Conservation (phyloP, 176 grass and related monocot species). For the Hyparrhenia diplandra region DNA sequence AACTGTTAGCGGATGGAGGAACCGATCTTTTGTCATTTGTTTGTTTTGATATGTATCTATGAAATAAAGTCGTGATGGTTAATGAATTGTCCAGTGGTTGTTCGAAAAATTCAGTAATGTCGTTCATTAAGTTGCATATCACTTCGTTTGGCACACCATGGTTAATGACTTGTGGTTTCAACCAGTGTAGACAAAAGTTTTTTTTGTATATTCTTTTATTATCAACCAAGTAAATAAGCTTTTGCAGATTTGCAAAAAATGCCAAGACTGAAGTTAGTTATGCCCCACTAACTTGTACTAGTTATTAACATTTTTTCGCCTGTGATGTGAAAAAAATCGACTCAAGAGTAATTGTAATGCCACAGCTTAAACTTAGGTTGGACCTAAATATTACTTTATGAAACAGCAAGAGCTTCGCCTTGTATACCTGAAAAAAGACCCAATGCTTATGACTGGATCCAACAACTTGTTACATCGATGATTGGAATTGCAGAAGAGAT, state of each 20-base stretch:
- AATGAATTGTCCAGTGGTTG: conserved; percentile 30
- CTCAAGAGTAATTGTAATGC: too few species aligned
- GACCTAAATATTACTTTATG: not conserved
- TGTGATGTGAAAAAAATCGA: not conserved
- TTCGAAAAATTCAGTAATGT: conserved; percentile 27
- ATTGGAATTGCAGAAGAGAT: too few species aligned
- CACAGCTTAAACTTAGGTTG: not conserved
- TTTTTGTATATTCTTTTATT: not conserved
- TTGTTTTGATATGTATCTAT: too few species aligned
- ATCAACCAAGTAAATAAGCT: not conserved
- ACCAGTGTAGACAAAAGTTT: not conserved
- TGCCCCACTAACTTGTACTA: too few species aligned
- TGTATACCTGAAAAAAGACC: too few species aligned
- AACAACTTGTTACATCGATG: too few species aligned
- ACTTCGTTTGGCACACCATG: conserved; percentile 1
- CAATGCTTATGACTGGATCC: too few species aligned
- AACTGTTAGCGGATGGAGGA: too few species aligned
- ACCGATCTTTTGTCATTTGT: too few species aligned
- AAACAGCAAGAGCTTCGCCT: not conserved
- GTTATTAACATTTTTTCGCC: not conserved
- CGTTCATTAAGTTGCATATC: not conserved
- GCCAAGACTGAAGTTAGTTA: too few species aligned
- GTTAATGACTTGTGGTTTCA: not conserved
- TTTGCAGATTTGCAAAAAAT: not conserved
- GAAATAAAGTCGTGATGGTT: too few species aligned